Conservation (phyloP, 179 eudicot genomes). For the Sideroxylon spinosum region DNA sequence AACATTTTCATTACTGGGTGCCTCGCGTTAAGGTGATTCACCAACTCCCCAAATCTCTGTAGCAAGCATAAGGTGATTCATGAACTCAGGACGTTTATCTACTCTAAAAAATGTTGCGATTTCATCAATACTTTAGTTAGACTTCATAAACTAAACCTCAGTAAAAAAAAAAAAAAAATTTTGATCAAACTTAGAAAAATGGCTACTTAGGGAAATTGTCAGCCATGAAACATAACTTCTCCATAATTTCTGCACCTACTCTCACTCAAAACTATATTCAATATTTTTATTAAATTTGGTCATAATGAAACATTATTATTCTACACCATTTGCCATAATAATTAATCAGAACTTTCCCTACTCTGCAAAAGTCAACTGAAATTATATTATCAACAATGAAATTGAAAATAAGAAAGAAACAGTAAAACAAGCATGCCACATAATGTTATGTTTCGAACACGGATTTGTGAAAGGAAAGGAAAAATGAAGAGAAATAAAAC, state of each 20-base stretch:
- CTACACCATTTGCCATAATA: background rate
- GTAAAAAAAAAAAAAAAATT: slow-evolving; percentile 1
- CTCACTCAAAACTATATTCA: background rate
- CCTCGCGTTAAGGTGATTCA: too few species aligned
- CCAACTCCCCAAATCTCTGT: too few species aligned
- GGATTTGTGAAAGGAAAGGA: too few species aligned
- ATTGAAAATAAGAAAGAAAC: slow-evolving; percentile 1
- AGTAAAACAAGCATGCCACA: background rate
- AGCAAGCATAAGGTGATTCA: too few species aligned
- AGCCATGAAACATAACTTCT: background rate
- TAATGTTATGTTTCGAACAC: too few species aligned
- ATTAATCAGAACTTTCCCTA: background rate
- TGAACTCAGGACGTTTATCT: too few species aligned
- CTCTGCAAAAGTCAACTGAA: background rate
- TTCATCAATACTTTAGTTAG: slow-evolving; percentile 1
- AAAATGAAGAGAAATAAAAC: too few species aligned
- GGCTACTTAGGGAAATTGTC: background rate
- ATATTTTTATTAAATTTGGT: background rate
- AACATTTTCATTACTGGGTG: too few species aligned
- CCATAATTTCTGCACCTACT: background rate
- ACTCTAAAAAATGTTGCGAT: too few species aligned
- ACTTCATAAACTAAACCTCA: background rate
- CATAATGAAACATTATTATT: background rate
- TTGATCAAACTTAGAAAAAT: background rate
- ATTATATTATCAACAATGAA: background rate